A percentile compares a stretch with the other conserved stretches of the same genome.
phyloP scores from a whole-genome alignment of 305 asterid species.

The Ajuga reptans region DNA sequence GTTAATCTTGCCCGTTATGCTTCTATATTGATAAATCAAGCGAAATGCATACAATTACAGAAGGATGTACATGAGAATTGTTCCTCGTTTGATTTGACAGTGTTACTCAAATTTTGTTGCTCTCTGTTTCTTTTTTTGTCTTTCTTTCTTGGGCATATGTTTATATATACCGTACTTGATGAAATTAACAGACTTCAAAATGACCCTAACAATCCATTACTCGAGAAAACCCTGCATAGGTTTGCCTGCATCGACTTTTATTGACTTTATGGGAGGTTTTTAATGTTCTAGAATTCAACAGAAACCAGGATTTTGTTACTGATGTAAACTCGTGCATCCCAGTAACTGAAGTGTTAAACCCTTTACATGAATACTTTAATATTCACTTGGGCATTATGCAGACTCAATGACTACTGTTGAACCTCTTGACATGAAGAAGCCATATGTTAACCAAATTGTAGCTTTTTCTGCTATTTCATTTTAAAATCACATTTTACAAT shows the following conservation, averaged over 20 bases:
- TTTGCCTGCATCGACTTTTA: neutral
- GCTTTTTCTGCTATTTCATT: constrained; percentile 12
- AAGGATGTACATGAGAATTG: neutral
- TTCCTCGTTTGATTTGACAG: neutral
- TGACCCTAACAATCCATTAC: neutral
- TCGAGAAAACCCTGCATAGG: neutral
- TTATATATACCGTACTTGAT: too few species aligned
- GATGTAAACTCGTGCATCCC: neutral
- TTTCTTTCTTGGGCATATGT: too few species aligned
- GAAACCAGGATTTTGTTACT: neutral
- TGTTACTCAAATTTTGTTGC: neutral
- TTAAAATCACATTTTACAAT: neutral
- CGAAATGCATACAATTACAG: neutral
- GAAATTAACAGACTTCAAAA: neutral
- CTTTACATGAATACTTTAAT: constrained; percentile 7
- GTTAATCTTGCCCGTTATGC: neutral
- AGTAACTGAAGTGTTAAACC: neutral
- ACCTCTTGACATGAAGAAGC: constrained; percentile 1
- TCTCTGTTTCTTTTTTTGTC: neutral
- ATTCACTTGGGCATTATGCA: neutral
- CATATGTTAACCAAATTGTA: neutral
- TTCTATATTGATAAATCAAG: neutral
- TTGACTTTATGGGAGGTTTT: neutral
- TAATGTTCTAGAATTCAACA: neutral
- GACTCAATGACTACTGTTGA: neutral